Base-by-base conservation (phyloP, 495 filamentous ascomycete genomes). In the Cetradonia linearis region DNA sequence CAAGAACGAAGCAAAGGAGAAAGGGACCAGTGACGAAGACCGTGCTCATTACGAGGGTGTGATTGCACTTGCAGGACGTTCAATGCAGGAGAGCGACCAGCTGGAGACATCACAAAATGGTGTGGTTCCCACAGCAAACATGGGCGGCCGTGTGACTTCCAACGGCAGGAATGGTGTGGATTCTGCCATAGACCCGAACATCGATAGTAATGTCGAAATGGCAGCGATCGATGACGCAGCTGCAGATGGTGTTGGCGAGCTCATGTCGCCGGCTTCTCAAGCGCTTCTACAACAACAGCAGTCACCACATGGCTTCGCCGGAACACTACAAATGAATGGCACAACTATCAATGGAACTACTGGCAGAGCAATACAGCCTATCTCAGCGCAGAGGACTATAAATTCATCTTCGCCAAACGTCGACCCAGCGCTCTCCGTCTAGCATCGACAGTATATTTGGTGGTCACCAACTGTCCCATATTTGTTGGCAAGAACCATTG, bases 1-100 rank as follows among this genome's bases (percentile, higher is more conserved):
- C 7, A 86, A 88, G 59, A 86, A 87, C 30, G 88, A 91, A 70
- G 88, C 86, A 3, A 85, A 87, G 60, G 86, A 87, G 65, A 78
- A 82, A 47, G 81, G 82, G 47, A 81, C 81, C 62, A 75, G 82
- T 63, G 83, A 85, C 54, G 87, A 89, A 62, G 85, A 89, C 58
- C 81, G 83, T 64, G 84, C 84, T 5, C 83, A 83, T 59, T 75
- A 88, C n/a, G 78, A 88, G 59, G 83, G 84, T 11, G 84, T 91
- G 66, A 81, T 88, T 74, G 76, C 78, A 3, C 73, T 85, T 40
- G 79, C 78, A 3, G 75, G 76, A 33, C 71, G 71, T 2, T 33
- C 48, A 14, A 33, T 38, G 16, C 56, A 37, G 27, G 60, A 58
- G 75, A 20, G 13, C 25, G 59, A 61, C 33, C 59, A 61, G 47